Evolutionary conservation across 441 rosid genomes (phyloP).

Genomic region (Adansonia gregorii): DNA sequence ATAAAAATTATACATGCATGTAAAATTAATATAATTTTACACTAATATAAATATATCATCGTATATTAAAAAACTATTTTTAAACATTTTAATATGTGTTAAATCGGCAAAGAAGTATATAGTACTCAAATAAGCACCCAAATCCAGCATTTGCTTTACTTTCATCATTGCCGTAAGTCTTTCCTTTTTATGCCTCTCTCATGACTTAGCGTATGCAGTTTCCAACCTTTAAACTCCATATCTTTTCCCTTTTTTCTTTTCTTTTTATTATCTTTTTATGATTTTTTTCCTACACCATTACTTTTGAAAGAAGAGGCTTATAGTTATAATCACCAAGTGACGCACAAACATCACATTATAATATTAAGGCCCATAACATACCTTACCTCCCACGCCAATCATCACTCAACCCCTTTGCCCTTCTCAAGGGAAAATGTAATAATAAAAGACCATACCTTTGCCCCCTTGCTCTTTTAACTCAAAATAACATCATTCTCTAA

Average conservation of each 20-base stretch:
- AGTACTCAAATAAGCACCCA: conserved; percentile 12
- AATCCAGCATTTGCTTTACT: neutral
- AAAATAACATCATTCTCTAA: neutral
- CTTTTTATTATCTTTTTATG: neutral
- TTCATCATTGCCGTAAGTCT: conserved; percentile 25
- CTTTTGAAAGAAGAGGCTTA: conserved; percentile 16
- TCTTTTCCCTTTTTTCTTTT: neutral
- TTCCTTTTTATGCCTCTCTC: neutral
- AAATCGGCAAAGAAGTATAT: neutral
- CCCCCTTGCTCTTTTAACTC: conserved; percentile 10
- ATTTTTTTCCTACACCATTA: conserved; percentile 26
- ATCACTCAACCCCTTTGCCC: conserved; percentile 22
- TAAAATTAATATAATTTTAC: no score
- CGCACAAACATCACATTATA: neutral
- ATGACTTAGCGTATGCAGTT: conserved; percentile 26
- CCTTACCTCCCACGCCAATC: conserved; percentile 57
- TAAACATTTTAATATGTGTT: neutral
- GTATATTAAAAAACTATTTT: no score
- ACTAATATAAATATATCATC: no score
- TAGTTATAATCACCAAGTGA: conserved; percentile 29
- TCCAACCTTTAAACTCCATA: conserved; percentile 12
- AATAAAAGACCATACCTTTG: neutral
- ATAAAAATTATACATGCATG: no score
- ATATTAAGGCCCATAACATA: conserved; percentile 31
- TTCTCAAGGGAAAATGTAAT: neutral